Conservation (phyloP, 805 yeast species). For the Komagataella ulmi region DNA sequence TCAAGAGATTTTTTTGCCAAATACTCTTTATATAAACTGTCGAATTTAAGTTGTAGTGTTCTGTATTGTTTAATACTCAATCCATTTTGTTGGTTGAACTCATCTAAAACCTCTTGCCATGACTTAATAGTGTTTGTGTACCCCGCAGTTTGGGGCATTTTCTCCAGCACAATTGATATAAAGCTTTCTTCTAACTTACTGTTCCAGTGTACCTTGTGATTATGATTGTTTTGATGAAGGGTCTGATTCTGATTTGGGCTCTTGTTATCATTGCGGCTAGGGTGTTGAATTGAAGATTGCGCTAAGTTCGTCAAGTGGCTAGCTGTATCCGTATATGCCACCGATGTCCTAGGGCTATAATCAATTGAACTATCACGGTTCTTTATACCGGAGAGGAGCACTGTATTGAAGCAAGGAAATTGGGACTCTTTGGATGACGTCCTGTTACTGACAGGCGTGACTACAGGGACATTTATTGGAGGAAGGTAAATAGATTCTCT, state of each 20-base stretch:
- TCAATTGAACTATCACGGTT: neutral
- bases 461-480: neutral
- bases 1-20: neutral
- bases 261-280: neutral
- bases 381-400: neutral
- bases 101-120: neutral
- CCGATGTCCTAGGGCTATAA: neutral
- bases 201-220: slow-evolving; percentile 1
- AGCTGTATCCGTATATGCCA: neutral
- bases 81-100: neutral
- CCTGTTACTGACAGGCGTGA: neutral
- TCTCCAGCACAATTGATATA: neutral
- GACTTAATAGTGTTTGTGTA: slow-evolving; percentile 1
- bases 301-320: neutral
- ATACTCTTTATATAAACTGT: neutral
- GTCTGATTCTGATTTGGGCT: neutral
- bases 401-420: neutral
- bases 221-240: neutral
- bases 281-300: neutral
- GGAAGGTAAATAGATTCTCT: neutral
- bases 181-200: neutral
- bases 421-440: neutral
- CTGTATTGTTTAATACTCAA: neutral
- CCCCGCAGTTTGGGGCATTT: neutral
- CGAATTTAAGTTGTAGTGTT: neutral